phyloP scores from a whole-genome alignment of 225 moss, liverwort and hornwort genomes.

The Marchantia polymorpha region DNA sequence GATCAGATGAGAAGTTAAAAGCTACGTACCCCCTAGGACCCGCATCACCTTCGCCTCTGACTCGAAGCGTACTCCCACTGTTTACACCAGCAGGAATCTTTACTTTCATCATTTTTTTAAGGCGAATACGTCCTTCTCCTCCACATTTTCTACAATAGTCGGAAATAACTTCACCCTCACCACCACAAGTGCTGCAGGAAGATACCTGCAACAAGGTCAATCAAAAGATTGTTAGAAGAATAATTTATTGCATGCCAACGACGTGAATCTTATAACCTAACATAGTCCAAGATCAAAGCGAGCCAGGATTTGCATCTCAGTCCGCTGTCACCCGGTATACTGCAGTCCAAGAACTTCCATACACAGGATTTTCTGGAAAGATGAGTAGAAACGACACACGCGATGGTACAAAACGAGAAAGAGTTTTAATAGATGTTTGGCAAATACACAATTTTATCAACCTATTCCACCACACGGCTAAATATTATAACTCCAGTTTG shows the following conservation, averaged over 20 bases:
- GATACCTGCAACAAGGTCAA: conserved; percentile 57
- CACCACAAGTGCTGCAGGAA: conserved; percentile 85
- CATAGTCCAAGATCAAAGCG: not conserved
- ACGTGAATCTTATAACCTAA: not conserved
- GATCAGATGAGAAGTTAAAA: not conserved
- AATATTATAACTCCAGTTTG: too few relatives aligned
- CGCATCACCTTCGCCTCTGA: conserved; percentile 94
- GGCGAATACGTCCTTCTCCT: conserved; percentile 84
- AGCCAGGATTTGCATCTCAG: not conserved
- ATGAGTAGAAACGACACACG: too few relatives aligned
- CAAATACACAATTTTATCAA: too few relatives aligned
- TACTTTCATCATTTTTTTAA: conserved; percentile 94
- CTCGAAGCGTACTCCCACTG: conserved; percentile 92
- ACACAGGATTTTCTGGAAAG: too few relatives aligned
- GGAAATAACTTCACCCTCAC: conserved; percentile 91
- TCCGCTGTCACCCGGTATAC: not conserved
- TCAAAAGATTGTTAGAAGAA: not conserved
- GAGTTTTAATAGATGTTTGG: too few relatives aligned
- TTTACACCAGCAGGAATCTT: conserved; percentile 99
- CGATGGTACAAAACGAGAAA: too few relatives aligned
- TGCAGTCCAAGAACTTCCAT: not conserved
- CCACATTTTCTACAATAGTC: conserved; percentile 98
- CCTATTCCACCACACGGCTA: too few relatives aligned
- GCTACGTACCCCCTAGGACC: conserved; percentile 79
- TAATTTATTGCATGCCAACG: not conserved